These are phyloP conservation scores for Blastocystis sp. DNA, from an alignment of 352 stramenopile genomes.

Conservation along the genomic window DNA sequence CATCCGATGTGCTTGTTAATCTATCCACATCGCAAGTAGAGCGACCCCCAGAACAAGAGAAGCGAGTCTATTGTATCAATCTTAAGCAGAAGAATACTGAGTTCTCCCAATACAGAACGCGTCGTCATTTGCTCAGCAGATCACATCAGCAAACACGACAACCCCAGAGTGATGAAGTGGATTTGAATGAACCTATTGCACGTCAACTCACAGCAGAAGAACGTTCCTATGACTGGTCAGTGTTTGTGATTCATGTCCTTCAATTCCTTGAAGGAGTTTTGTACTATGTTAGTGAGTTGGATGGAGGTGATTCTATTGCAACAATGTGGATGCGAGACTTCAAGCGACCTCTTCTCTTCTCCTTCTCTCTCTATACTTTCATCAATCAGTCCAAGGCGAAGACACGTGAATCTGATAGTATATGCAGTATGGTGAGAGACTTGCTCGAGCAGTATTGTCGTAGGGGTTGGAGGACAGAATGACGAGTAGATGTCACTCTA, in stretches of 20 bases:
- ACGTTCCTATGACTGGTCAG: neutral
- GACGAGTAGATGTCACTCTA: neutral
- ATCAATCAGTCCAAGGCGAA: neutral
- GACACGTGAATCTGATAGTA: neutral
- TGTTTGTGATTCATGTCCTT: neutral
- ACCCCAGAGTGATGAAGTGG: neutral
- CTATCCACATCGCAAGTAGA: neutral
- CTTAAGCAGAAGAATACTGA: neutral
- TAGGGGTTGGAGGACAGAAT: neutral
- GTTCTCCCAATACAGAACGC: neutral
- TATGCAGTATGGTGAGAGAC: neutral
- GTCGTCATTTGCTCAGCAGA: neutral
- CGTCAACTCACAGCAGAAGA: neutral
- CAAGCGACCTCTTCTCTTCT: neutral
- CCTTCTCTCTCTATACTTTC: neutral
- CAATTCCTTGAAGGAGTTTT: conserved; percentile 36
- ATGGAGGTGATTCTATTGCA: neutral
- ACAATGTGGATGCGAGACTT: neutral
- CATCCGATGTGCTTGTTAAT: neutral
- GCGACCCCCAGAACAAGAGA: neutral
- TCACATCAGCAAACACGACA: neutral
- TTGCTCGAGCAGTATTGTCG: conserved; percentile 4
- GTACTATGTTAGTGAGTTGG: neutral
- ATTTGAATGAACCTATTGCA: neutral
- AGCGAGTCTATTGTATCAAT: neutral